These are phyloP conservation scores for Incumbomyces delicatus DNA, from an alignment of 2,329 filamentous ascomycete species.

Conservation along the genomic window DNA sequence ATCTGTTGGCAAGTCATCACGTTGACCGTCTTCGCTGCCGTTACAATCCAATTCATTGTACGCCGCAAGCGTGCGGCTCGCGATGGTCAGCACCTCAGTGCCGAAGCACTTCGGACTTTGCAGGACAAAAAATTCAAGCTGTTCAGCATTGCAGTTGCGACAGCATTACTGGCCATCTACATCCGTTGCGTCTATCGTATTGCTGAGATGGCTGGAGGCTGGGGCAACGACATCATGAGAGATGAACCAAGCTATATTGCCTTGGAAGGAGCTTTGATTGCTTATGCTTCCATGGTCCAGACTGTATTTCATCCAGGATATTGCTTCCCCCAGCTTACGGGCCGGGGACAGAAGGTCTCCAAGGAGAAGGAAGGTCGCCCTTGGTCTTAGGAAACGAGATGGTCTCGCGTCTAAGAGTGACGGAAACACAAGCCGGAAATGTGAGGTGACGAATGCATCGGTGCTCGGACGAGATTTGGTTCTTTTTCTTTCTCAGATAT, in stretches of 20 bases:
- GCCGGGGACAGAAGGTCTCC: background rate
- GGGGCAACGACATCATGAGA: conserved; percentile 37
- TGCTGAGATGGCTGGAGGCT: conserved; percentile 40
- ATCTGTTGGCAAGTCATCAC: conserved; percentile 48
- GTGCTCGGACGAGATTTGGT: no score
- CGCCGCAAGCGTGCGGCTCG: conserved; percentile 15
- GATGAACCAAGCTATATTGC: conserved; percentile 41
- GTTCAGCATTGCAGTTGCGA: conserved; percentile 11
- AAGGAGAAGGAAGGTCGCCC: background rate
- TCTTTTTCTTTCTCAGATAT: no score
- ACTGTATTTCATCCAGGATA: conserved; percentile 16
- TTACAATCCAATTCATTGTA: conserved; percentile 10
- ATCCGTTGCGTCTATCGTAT: conserved; percentile 41
- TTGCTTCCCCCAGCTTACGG: conserved; percentile 13
- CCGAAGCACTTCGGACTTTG: conserved; percentile 7
- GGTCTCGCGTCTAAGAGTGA: no score
- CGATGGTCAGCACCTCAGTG: conserved; percentile 4
- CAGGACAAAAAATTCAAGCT: conserved; percentile 11
- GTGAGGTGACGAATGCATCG: no score
- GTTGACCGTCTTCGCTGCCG: conserved; percentile 27
- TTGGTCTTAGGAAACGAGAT: background rate
- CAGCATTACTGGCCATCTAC: conserved; percentile 4
- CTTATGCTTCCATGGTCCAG: conserved; percentile 12
- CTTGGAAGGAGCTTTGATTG: conserved; percentile 34
- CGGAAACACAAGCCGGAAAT: no score